These are phyloP conservation scores for Blastobotrys serpentis DNA, from an alignment of 1,139 yeast species.

Conservation along the genomic window DNA sequence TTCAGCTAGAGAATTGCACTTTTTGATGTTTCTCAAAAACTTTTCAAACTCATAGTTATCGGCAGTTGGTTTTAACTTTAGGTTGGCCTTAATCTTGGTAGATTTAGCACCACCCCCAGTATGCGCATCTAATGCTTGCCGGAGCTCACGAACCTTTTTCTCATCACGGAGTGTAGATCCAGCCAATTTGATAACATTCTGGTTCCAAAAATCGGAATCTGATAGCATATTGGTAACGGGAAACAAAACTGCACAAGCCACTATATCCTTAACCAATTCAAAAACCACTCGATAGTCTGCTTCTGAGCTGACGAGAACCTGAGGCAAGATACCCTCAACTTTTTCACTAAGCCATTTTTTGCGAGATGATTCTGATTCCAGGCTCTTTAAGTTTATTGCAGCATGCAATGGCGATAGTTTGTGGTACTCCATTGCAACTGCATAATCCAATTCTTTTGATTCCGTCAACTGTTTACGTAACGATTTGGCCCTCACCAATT, in stretches of 20 bases:
- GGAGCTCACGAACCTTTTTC: slow-evolving; percentile 68
- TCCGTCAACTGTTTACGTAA: slow-evolving; percentile 39
- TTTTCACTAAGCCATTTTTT: slow-evolving; percentile 52
- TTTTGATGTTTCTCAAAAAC: slow-evolving; percentile 42
- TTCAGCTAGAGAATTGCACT: slow-evolving; percentile 40
- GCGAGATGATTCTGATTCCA: slow-evolving; percentile 47
- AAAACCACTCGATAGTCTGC: slow-evolving; percentile 49
- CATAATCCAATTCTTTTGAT: slow-evolving; percentile 51
- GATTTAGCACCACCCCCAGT: slow-evolving; percentile 33
- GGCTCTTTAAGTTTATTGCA: slow-evolving; percentile 51
- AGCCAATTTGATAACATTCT: slow-evolving; percentile 56
- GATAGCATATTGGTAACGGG: slow-evolving; percentile 58
- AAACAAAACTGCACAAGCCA: slow-evolving; percentile 54
- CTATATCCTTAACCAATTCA: slow-evolving; percentile 59
- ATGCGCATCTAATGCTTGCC: slow-evolving; percentile 70
- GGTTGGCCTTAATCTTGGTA: slow-evolving; percentile 6
- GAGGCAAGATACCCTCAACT: slow-evolving; percentile 50
- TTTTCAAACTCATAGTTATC: slow-evolving; percentile 44
- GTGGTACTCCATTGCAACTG: slow-evolving; percentile 59
- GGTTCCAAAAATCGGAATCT: slow-evolving; percentile 79
- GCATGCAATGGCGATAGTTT: slow-evolving; percentile 55
- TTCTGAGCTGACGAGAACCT: slow-evolving; percentile 52
- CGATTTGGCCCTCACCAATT: slow-evolving; percentile 32
- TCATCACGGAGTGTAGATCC: slow-evolving; percentile 71
- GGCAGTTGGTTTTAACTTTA: slow-evolving; percentile 35